Evolutionary conservation across 129 eudicot genomes (phyloP), one percentile per base, ranked within the genome.

Genomic region (Escallonia herrerae): DNA sequence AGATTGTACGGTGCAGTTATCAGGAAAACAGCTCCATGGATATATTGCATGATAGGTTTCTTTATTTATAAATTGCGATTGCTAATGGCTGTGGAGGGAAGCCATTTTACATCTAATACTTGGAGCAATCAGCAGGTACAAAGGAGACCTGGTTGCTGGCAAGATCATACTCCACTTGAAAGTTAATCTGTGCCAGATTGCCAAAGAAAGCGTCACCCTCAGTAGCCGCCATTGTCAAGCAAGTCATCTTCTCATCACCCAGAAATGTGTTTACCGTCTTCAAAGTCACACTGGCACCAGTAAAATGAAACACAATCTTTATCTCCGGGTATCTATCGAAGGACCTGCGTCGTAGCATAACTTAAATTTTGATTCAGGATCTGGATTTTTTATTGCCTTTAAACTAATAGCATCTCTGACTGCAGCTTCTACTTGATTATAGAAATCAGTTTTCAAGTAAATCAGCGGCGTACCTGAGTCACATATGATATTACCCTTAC

Each of bases 61-160:
- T 22, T 22, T 22, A 22, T 22, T 22, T 22, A 22, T 22, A 22
- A 22, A 22, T 22, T 22, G 0, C 33, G 33, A 22, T 22, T 22
- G 33, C 33, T 22, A 22, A 22, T 22, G 33, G 33, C 33, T 22
- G 33, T 22, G 33, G 33, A 22, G 33, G 33, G 33, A 22, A 22
- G 33, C 33, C 33, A 22, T 22, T 22, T 22, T 22, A 22, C 0
- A 22, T 22, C 33, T 0, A 22, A 59, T 22, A 45, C 47, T 1
- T 5, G 3, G 65, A 41, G 15, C 65, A 61, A 42, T 61, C 65
- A 9, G 65, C 50, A 61, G 65, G 65, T 43, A 52, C 67, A 63
- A 63, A 63, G 2, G 67, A 45, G 8, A 63, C 8, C 44, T 8
- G 7, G 40, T 22, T 45, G 15, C 42, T 11, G 10, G 41, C 55